phyloP scores from a whole-genome alignment of 129 eudicot species.

The Escallonia herrerae region DNA sequence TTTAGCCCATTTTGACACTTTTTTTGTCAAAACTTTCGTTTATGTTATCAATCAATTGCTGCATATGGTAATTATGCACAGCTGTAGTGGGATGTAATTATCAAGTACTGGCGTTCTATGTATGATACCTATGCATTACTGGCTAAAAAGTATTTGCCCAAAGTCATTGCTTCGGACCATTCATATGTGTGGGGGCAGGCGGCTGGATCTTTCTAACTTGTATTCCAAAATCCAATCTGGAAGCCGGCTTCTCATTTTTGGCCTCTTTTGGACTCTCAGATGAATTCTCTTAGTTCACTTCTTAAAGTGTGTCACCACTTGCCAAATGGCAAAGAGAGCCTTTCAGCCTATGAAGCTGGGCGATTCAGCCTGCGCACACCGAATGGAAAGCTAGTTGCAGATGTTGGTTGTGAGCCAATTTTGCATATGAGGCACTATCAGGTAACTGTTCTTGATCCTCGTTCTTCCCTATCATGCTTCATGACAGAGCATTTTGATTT shows the following conservation, averaged over 20 bases:
- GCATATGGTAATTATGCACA: too few relatives aligned
- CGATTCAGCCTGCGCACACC: constrained; percentile 66
- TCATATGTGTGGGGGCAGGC: too few relatives aligned
- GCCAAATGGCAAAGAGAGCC: constrained; percentile 40
- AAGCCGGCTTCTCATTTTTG: neutral
- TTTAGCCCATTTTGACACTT: too few relatives aligned
- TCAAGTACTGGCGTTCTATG: too few relatives aligned
- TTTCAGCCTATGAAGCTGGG: constrained; percentile 69
- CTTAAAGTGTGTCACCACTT: constrained; percentile 60
- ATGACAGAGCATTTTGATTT: neutral
- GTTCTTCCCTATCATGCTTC: neutral
- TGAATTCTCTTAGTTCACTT: constrained; percentile 82
- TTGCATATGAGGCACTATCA: constrained; percentile 94
- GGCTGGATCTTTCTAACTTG: too few relatives aligned
- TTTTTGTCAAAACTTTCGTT: too few relatives aligned
- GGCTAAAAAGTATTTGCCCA: too few relatives aligned
- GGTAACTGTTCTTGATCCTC: constrained; percentile 31
- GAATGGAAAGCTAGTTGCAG: constrained; percentile 76
- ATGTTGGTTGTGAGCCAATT: constrained; percentile 94
- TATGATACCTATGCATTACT: too few relatives aligned
- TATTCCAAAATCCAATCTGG: too few relatives aligned
- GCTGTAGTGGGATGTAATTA: too few relatives aligned
- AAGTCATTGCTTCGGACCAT: too few relatives aligned
- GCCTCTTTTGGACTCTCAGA: constrained; percentile 36
- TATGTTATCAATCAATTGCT: too few relatives aligned